Evolutionary conservation across 352 stramenopile genomes (phyloP).

Genomic region (Pythium phragmiticola): DNA sequence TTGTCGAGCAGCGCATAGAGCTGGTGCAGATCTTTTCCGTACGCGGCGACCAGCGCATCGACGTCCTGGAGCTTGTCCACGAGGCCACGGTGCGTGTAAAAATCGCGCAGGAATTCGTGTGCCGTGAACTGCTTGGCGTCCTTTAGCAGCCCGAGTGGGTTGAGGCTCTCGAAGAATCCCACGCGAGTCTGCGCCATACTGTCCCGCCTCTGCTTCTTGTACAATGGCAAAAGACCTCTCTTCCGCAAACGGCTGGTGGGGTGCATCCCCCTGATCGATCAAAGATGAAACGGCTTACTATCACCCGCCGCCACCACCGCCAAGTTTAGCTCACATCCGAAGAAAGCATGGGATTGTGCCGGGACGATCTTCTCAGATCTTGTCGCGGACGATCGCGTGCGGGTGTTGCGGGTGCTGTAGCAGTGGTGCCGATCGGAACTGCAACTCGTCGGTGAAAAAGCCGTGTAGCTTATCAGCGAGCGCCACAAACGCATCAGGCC

Average conservation of each 20-base stretch:
- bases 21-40: constrained; percentile 48
- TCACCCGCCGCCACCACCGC: background rate
- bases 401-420: background rate
- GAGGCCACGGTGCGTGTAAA: constrained; percentile 63
- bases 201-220: background rate
- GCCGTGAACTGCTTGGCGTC: constrained; percentile 50
- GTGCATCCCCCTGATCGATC: background rate
- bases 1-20: constrained; percentile 71
- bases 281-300: background rate
- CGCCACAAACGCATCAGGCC: constrained; percentile 57
- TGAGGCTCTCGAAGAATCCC: constrained; percentile 53
- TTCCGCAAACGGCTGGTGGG: background rate
- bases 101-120: constrained; percentile 67
- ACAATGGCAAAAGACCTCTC: background rate
- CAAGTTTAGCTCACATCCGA: background rate
- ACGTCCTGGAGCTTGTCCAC: constrained; percentile 72
- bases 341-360: background rate
- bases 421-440: background rate
- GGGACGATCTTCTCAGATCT: background rate
- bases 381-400: background rate
- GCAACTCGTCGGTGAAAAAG: constrained; percentile 41
- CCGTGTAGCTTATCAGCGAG: constrained; percentile 54
- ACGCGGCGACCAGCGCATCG: constrained; percentile 51
- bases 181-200: constrained; percentile 28
- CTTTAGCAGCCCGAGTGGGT: constrained; percentile 55